These are phyloP conservation scores for Solanum tarapatanum DNA, from an alignment of 257 asterid species.

Conservation along the genomic window DNA sequence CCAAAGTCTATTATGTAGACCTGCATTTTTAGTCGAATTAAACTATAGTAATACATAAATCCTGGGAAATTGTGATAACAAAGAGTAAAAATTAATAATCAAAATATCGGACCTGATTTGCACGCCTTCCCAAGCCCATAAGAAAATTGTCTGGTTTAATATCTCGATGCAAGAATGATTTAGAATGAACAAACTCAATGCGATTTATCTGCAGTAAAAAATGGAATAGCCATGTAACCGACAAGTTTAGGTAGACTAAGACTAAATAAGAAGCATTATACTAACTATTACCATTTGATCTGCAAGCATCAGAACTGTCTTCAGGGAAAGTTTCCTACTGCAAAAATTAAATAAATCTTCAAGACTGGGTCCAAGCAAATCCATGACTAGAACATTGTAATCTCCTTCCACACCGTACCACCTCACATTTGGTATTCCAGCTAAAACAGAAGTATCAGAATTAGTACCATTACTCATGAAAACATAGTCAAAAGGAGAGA, in stretches of 20 bases:
- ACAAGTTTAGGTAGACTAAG: not conserved
- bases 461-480: conserved; percentile 11
- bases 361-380: conserved; percentile 97
- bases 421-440: conserved; percentile 89
- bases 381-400: conserved; percentile 95
- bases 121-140: conserved; percentile 98
- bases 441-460: conserved; percentile 31
- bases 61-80: not conserved
- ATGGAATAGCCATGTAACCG: not conserved
- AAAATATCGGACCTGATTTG: conserved; percentile 60
- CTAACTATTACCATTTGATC: conserved; percentile 79
- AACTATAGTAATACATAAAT: not conserved
- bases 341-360: conserved; percentile 97
- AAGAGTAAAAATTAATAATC: not conserved
- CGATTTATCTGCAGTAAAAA: conserved; percentile 69
- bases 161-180: conserved; percentile 94
- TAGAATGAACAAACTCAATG: conserved; percentile 81
- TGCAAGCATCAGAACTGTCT: conserved; percentile 99
- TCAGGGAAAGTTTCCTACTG: conserved; percentile 86
- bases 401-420: conserved; percentile 98
- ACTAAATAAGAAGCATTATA: not conserved
- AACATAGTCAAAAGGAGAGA: not conserved
- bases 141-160: conserved; percentile 98
- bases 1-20: conserved; percentile 93
- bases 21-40: conserved; percentile 26